Conservation (phyloP, 352 stramenopile genomes). For the Pythium rhizo-oryzae region DNA sequence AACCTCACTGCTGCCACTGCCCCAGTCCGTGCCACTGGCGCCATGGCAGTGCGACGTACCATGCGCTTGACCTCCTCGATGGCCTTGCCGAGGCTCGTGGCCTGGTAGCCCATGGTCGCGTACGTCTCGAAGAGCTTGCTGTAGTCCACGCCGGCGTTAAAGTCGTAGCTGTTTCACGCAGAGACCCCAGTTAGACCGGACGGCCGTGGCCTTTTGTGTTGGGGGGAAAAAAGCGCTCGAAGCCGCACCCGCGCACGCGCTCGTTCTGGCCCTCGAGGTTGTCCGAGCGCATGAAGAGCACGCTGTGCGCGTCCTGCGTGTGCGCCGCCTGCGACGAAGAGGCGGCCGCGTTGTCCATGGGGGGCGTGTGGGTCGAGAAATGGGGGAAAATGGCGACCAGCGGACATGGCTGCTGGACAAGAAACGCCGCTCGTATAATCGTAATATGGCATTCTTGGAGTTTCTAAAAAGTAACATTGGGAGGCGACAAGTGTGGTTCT, state of each 20-base stretch:
- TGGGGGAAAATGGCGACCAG: background rate
- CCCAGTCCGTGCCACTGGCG: too few relatives aligned
- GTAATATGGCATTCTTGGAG: background rate
- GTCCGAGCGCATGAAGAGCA: slow-evolving; percentile 79
- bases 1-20: background rate
- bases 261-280: slow-evolving; percentile 70
- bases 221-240: too few relatives aligned
- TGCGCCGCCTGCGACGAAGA: slow-evolving; percentile 9
- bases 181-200: slow-evolving; percentile 10
- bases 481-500: too few relatives aligned
- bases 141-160: slow-evolving; percentile 90
- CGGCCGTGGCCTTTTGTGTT: slow-evolving; percentile 13
- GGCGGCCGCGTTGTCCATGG: slow-evolving; percentile 9
- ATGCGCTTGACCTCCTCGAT: slow-evolving; percentile 99
- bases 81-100: slow-evolving; percentile 96
- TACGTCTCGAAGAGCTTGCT: slow-evolving; percentile 85
- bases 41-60: slow-evolving; percentile 28
- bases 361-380: background rate
- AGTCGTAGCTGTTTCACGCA: slow-evolving; percentile 75
- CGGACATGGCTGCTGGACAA: too few relatives aligned
- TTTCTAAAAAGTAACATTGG: background rate
- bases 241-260: slow-evolving; percentile 40
- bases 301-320: slow-evolving; percentile 63
- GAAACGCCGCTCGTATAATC: background rate
- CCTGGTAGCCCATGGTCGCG: slow-evolving; percentile 93